A percentile compares a stretch with the other conserved stretches of the same genome.
Conservation (phyloP, 805 yeast species). For the Pichia insulana region DNA sequence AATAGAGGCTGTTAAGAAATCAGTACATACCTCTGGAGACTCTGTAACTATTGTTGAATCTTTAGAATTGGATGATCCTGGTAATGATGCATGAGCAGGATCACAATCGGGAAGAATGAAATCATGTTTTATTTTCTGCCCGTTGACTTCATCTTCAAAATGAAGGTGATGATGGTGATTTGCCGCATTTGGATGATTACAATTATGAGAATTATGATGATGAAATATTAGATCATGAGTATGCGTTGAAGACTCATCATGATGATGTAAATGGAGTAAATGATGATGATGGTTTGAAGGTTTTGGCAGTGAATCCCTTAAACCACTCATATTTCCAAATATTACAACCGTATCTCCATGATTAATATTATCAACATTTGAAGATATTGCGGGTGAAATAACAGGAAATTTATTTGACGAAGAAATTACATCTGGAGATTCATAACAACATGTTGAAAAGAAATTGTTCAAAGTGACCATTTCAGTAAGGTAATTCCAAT, state of each 20-base stretch:
- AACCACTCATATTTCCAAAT: conserved; percentile 1
- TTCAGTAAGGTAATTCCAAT: conserved; percentile 7
- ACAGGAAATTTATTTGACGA: conserved; percentile 1
- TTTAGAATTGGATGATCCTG: too few species aligned
- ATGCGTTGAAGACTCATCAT: conserved; percentile 6
- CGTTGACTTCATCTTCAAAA: conserved; percentile 21
- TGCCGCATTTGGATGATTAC: conserved; percentile 3
- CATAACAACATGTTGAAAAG: conserved; percentile 8
- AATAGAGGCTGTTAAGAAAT: conserved; percentile 10
- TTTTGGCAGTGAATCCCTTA: conserved; percentile 2
- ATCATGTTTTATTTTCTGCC: conserved; percentile 21
- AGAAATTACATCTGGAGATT: neutral
- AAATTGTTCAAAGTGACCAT: conserved; percentile 6
- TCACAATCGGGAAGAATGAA: conserved; percentile 22
- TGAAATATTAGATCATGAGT: conserved; percentile 14
- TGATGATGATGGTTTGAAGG: conserved; percentile 12
- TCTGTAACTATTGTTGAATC: neutral
- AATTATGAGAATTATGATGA: conserved; percentile 10
- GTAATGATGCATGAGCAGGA: too few species aligned
- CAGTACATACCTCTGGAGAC: conserved; percentile 1
- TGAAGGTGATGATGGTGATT: conserved; percentile 26
- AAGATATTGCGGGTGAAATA: neutral
- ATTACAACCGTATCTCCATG: neutral
- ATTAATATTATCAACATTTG: neutral
- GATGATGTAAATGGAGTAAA: conserved; percentile 14